Conservation (phyloP, 2,329 filamentous ascomycete species). For the Rhytidhysteron rufulum region DNA sequence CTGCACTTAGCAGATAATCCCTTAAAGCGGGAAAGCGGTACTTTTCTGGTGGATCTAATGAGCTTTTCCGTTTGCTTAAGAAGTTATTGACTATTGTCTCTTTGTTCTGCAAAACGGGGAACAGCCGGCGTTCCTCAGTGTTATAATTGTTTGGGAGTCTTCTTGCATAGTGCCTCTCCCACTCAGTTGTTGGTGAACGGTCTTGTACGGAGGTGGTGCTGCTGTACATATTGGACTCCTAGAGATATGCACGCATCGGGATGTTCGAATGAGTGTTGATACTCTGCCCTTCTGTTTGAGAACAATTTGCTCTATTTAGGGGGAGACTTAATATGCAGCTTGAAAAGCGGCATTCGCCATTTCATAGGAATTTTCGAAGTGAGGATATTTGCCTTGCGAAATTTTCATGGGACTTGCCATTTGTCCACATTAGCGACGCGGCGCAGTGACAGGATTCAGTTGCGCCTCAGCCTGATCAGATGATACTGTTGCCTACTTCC, state of each 20-base stretch:
- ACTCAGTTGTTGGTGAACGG: neutral
- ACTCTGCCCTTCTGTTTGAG: too few species aligned
- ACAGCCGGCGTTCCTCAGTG: neutral
- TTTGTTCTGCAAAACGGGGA: neutral
- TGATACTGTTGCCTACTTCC: too few species aligned
- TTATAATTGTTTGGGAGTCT: neutral
- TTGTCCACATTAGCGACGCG: too few species aligned
- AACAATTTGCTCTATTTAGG: neutral
- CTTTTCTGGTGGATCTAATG: conserved; percentile 1
- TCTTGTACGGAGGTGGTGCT: neutral
- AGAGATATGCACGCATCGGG: too few species aligned
- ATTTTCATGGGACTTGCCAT: too few species aligned
- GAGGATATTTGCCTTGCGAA: too few species aligned
- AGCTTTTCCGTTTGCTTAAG: neutral
- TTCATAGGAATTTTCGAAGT: neutral
- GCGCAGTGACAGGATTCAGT: too few species aligned
- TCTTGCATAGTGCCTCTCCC: neutral
- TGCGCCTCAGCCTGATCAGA: too few species aligned
- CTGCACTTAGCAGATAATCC: neutral
- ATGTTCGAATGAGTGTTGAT: too few species aligned
- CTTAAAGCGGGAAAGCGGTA: conserved; percentile 1
- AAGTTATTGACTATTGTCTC: neutral
- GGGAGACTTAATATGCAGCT: neutral
- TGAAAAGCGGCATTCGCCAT: neutral
- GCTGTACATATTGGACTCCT: neutral